A percentile compares a stretch with the other conserved stretches of the same genome.
phyloP scores from a whole-genome alignment of 2,329 filamentous ascomycete genomes.

The Phaeosphaeriaceae sp. region DNA sequence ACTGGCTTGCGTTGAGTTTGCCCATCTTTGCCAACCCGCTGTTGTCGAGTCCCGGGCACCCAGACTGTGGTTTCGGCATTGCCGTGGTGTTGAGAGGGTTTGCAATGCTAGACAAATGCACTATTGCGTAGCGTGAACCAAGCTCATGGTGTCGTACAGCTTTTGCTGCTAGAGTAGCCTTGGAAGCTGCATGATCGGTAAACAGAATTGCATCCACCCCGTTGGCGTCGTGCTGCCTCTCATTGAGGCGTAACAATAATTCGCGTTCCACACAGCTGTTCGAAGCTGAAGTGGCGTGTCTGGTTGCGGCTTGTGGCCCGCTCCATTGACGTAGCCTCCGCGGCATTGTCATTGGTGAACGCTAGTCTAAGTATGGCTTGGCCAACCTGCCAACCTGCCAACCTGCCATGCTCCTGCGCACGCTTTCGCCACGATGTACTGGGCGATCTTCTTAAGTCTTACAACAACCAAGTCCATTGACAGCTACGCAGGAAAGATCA shows the following conservation, averaged over 20 bases:
- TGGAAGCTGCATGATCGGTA: not conserved
- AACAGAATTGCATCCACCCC: not conserved
- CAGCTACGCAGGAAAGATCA: not conserved
- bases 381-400: not conserved
- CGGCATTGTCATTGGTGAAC: conserved; percentile 1
- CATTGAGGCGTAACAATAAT: conserved; percentile 2
- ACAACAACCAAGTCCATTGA: not conserved
- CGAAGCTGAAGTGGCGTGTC: conserved; percentile 1
- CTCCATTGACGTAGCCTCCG: conserved; percentile 1
- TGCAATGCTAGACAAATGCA: conserved; percentile 7
- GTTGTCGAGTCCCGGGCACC: not conserved
- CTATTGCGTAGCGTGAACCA: not conserved
- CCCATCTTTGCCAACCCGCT: not conserved
- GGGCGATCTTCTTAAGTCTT: not conserved
- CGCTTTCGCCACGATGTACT: not conserved
- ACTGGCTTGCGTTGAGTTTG: not conserved
- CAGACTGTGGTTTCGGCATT: not conserved
- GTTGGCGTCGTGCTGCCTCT: not conserved
- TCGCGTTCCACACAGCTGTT: not conserved
- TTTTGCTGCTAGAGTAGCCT: not conserved
- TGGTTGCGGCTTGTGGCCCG: not conserved
- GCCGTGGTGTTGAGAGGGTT: not conserved
- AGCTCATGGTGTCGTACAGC: not conserved
- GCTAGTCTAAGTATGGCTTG: conserved; percentile 2
- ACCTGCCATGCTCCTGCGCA: not conserved